Evolutionary conservation across 2,329 filamentous ascomycete species (phyloP), one percentile per base, ranked within the genome.

Genomic region (Cytospora paraplurivora): DNA sequence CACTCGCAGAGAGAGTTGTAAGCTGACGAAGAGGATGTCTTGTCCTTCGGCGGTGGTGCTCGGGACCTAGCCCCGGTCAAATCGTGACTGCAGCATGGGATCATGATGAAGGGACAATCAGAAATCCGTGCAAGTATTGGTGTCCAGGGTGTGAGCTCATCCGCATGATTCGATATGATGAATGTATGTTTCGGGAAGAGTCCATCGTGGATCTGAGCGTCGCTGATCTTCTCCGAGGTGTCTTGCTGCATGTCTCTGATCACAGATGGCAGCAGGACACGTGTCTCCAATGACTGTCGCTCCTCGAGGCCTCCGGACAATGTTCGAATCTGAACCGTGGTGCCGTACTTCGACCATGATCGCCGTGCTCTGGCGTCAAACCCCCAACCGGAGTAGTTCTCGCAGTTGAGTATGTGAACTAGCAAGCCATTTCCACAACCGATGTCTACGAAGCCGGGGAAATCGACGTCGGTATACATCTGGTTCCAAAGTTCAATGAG

Each of bases 131-230:
- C 93, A 49, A 99, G 85, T 19, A 98, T 83, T 0, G 95, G 95
- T 0, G 95, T 98, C 95, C 95, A 99, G 0, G 92, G 87, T 0
- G 95, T 99, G 15, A 99, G 83, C 77, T 99, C 93, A 73, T 99
- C 95, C 12, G 94, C 94, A 74, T 99, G 95, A 72, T 99, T 99
- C 56, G 93, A 96, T 67, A 99, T 90, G 70, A 99, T 92, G 75
- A 99, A 99, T 0, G 92, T 96, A 34, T 87, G 86, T 17, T 76
- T 73, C 0, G 86, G 81, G 71, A 98, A 97, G 11, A 81, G 71
- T 41, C 94, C 95, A 66, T 81, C 75, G 70, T 86, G 82, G 17
- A 81, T 72, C 33, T 71, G 67, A 21, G 69, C 66, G 41, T 72
- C 62, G 27, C 66, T 57, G 52, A 66, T 62, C 35, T 64, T 57